A percentile compares a stretch with the other conserved stretches of the same genome.
Conservation (phyloP, 1,284 basidiomycete species). For the Crepidotus sp. region DNA sequence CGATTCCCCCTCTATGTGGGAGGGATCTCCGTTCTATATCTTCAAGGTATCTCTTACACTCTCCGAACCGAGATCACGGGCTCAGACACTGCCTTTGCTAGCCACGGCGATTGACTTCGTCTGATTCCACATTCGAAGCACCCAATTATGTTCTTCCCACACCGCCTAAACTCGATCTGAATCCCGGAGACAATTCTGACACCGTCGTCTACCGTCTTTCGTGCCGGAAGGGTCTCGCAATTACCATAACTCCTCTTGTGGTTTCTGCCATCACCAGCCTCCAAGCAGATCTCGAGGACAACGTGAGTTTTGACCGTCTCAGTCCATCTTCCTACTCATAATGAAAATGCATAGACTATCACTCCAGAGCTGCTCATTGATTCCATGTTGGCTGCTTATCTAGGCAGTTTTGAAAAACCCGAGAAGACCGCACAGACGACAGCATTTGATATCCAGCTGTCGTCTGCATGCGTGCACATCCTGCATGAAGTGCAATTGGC, state of each 20-base stretch:
- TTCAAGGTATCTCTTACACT: conserved; percentile 23
- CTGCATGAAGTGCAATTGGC: conserved; percentile 24
- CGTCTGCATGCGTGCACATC: conserved; percentile 26
- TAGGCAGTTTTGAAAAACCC: conserved; percentile 25
- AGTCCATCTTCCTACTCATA: conserved; percentile 1
- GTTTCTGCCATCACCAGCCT: conserved; percentile 30
- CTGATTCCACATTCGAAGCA: neutral
- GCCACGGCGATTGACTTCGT: conserved; percentile 17
- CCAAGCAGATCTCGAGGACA: conserved; percentile 34
- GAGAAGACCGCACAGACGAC: conserved; percentile 17
- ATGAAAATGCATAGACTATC: conserved; percentile 24
- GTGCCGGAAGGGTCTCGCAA: conserved; percentile 26
- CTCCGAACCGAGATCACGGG: neutral
- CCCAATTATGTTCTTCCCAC: neutral
- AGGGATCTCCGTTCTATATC: conserved; percentile 27
- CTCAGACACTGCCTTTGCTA: neutral
- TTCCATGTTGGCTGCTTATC: conserved; percentile 31
- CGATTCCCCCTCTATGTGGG: conserved; percentile 26
- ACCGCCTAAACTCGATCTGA: conserved; percentile 2
- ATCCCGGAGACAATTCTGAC: conserved; percentile 19
- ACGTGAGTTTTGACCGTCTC: conserved; percentile 26
- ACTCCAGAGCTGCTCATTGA: conserved; percentile 44
- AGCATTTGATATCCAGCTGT: conserved; percentile 29
- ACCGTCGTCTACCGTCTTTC: conserved; percentile 29
- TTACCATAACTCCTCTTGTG: conserved; percentile 40